Conservation (phyloP, 2,329 filamentous ascomycete species). For the Penicillium hesseltinei region DNA sequence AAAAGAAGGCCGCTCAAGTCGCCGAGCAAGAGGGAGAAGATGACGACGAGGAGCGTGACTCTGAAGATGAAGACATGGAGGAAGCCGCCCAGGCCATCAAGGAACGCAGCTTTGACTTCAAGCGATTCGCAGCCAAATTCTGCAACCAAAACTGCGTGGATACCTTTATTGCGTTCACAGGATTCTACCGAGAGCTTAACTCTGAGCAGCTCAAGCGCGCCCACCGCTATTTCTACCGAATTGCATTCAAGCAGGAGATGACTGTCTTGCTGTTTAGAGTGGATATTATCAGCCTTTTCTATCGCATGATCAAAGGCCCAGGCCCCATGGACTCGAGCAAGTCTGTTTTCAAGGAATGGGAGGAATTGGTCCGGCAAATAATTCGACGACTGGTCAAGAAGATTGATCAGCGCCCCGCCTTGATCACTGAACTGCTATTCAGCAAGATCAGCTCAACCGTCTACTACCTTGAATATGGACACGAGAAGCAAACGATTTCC, state of each 20-base stretch:
- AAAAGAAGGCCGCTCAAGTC: conserved; percentile 47
- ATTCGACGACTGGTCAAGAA: conserved; percentile 79
- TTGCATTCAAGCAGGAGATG: conserved; percentile 93
- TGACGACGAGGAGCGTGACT: conserved; percentile 56
- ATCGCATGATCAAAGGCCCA: conserved; percentile 88
- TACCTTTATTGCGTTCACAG: conserved; percentile 78
- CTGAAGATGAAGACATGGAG: conserved; percentile 71
- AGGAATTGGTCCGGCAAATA: conserved; percentile 81
- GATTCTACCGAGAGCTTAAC: conserved; percentile 76
- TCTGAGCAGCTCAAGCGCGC: conserved; percentile 81
- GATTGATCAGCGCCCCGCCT: conserved; percentile 77
- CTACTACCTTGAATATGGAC: conserved; percentile 86
- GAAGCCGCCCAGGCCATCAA: conserved; percentile 68
- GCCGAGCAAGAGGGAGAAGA: conserved; percentile 52
- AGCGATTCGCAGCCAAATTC: conserved; percentile 76
- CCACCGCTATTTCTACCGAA: conserved; percentile 89
- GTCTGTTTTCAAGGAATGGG: conserved; percentile 80
- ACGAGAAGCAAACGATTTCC: conserved; percentile 72
- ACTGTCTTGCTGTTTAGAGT: conserved; percentile 84
- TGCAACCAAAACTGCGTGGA: conserved; percentile 81
- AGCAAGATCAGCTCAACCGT: conserved; percentile 82
- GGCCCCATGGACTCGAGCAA: conserved; percentile 67
- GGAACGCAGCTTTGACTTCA: conserved; percentile 94
- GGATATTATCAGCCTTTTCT: conserved; percentile 83
- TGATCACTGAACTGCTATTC: conserved; percentile 90